Evolutionary conservation across 371 early-diverging fungal species (phyloP).

Genomic region (Mucor circinelloides): DNA sequence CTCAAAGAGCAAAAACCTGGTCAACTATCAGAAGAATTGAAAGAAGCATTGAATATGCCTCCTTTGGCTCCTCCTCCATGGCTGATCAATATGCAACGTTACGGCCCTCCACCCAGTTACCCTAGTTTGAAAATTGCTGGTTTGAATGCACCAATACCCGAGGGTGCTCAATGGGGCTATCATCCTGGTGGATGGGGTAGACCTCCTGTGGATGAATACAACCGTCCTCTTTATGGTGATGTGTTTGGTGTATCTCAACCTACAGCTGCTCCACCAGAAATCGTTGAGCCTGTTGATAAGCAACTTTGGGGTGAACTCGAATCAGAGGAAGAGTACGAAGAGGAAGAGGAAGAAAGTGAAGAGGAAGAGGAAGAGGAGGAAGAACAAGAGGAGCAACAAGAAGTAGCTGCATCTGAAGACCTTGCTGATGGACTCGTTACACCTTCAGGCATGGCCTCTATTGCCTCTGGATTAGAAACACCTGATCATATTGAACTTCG

Average conservation of each 20-base stretch:
- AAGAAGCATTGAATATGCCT: constrained; percentile 89
- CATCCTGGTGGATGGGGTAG: constrained; percentile 99
- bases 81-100: constrained; percentile 98
- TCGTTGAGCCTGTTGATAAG: constrained; percentile 72
- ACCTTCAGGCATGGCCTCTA: constrained; percentile 87
- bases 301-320: constrained; percentile 87
- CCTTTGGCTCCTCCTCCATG: constrained; percentile 97
- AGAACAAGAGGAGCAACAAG: constrained; percentile 49
- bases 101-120: constrained; percentile 97
- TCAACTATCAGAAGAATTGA: constrained; percentile 83
- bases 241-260: constrained; percentile 80
- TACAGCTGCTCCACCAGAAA: constrained; percentile 45
- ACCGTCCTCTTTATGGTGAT: constrained; percentile 95
- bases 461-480: constrained; percentile 86
- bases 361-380: constrained; percentile 67
- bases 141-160: constrained; percentile 96
- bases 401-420: constrained; percentile 37
- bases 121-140: constrained; percentile 94
- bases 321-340: constrained; percentile 66
- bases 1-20: constrained; percentile 92
- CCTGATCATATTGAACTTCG: constrained; percentile 92
- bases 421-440: constrained; percentile 77
- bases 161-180: constrained; percentile 98
- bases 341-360: constrained; percentile 60
- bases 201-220: constrained; percentile 96